These are phyloP conservation scores for Climacium dendroides DNA, from an alignment of 225 moss, liverwort and hornwort species.

Conservation along the genomic window DNA sequence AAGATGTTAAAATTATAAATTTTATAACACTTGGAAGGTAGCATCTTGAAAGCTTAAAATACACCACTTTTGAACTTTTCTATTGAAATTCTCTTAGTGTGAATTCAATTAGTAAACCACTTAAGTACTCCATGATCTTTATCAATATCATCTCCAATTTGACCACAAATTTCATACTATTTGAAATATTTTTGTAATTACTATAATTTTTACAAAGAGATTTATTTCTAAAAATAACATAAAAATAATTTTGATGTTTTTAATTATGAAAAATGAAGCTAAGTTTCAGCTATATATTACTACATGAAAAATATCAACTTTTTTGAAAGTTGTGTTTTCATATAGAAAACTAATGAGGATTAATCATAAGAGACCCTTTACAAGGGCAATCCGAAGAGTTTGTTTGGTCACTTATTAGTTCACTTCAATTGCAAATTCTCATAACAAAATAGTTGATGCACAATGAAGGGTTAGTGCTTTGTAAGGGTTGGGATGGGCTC, in stretches of 20 bases:
- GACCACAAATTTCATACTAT: neutral
- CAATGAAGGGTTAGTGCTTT: neutral
- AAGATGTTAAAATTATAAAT: neutral
- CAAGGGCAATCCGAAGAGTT: fast-evolving
- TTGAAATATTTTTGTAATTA: neutral
- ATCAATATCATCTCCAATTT: neutral
- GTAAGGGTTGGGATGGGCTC: too few relatives aligned
- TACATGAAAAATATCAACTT: neutral
- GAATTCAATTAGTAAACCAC: neutral
- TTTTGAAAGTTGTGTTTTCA: neutral
- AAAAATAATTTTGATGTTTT: neutral
- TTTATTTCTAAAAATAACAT: too few relatives aligned
- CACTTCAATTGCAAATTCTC: neutral
- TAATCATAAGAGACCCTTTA: neutral
- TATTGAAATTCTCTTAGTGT: neutral
- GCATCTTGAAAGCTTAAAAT: neutral
- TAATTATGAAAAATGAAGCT: neutral
- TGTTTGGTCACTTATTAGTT: too few relatives aligned
- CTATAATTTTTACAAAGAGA: fast-evolving
- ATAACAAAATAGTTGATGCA: neutral
- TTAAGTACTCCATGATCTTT: fast-evolving
- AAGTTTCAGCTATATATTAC: neutral
- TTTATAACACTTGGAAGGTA: too few relatives aligned
- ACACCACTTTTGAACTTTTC: neutral
- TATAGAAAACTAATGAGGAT: too few relatives aligned